Base-by-base conservation (phyloP, 73 alveolate species). In the Urostyla sp. region DNA sequence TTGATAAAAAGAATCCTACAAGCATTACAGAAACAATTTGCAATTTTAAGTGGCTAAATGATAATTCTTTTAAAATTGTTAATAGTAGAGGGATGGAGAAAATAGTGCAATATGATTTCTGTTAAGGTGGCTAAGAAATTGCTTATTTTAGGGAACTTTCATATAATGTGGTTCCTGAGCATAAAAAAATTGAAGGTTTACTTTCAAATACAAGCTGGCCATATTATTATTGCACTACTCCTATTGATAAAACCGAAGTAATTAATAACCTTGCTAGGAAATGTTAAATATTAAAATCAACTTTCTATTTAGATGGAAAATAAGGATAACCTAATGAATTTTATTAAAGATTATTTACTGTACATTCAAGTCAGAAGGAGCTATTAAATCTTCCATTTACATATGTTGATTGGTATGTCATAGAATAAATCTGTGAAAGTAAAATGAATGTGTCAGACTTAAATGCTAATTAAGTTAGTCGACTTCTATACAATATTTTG, bases 341-440 rank as follows among this genome's bases (percentile, higher is more conserved):
- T 18, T 66, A 36, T 26, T 5, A 37, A 66, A 43, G 44, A 13
- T 3, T 66, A 1, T 40, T 38, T 24, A 37, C 43, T 5, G 63
- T 36, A 3, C 63, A 40, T 6, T 34, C 44, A 7, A 40, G 26
- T 8, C 27, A 24, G 46, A 16, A 8, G 24, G 16, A 40, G 8
- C 18, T 1, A 3, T n/a, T 24, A 15, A 11, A 38, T 16, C 59
- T 37, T 52, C 45, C 73, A 24, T 75, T 75, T 53, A 56, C 78
- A 0, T 54, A 37, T 53, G 15, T 30, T 13, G 79, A 75, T 38
- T 75, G 87, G 87, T 34, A 56, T 53, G n/a, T 75, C 21, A 75
- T 75, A 18, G 87, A 75, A 28, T 40, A 54, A 37, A 27, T 50
- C 8, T 21, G n/a, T 21, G n/a, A 54, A 34, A 78, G 87, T 20